Conservation (phyloP, 1,284 basidiomycete species). For the Rhodotorula sp. region DNA sequence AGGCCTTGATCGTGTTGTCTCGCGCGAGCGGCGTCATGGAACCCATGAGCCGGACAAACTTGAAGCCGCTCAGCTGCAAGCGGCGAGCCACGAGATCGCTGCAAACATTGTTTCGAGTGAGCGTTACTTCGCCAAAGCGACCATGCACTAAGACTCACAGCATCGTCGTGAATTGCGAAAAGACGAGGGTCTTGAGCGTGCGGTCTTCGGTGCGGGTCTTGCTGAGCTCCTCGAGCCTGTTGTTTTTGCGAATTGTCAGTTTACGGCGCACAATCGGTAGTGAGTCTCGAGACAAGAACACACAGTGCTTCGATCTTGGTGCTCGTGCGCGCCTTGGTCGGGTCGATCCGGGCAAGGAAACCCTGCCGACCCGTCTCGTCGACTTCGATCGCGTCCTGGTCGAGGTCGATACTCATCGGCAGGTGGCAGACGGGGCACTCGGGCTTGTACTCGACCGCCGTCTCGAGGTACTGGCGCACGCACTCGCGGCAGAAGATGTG, state of each 20-base stretch:
- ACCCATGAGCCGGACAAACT: constrained; percentile 93
- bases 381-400: constrained; percentile 84
- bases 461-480: constrained; percentile 86
- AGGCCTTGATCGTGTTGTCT: constrained; percentile 66
- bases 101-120: constrained; percentile 47
- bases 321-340: constrained; percentile 87
- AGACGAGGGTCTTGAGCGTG: constrained; percentile 95
- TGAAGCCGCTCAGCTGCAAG: constrained; percentile 78
- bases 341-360: constrained; percentile 84
- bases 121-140: constrained; percentile 24
- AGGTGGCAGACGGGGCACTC: constrained; percentile 95
- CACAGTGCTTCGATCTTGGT: constrained; percentile 92
- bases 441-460: constrained; percentile 67
- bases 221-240: constrained; percentile 77
- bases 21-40: constrained; percentile 96
- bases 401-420: constrained; percentile 89
- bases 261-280: not conserved
- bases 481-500: constrained; percentile 87
- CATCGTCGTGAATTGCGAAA: constrained; percentile 90
- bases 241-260: not conserved
- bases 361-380: constrained; percentile 78
- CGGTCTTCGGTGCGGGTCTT: constrained; percentile 79
- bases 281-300: not conserved
- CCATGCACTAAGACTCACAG: constrained; percentile 51
- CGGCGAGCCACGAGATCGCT: constrained; percentile 83